Evolutionary conservation across 306 rosid genomes (phyloP), one percentile per base, ranked within the genome.

Genomic region (Inga oerstediana): DNA sequence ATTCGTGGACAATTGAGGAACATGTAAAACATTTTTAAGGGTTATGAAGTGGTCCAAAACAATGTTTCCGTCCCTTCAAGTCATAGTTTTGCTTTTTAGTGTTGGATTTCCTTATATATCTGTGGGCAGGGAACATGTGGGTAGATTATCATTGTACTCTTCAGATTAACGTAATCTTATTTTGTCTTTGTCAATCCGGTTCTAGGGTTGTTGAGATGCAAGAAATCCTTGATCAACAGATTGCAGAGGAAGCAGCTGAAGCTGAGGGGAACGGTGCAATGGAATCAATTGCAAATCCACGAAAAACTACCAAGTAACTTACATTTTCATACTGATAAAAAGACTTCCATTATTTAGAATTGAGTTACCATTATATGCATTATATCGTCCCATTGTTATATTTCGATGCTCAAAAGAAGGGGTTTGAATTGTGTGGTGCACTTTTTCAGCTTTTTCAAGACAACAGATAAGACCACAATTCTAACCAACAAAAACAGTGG

Each of bases 161-260:
- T 74, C 78, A 82, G 45, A 75, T 58, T 81, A 77, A 74, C 65
- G 41, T 76, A 75, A 68, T 87, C 35, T 72, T 37, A 62, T 64
- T 80, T 77, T 85, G 67, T 76, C 68, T 52, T 22, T 76, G 62
- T 78, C 69, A 61, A 46, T 74, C 46, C 59, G 44, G 74, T 71
- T 81, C 51, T 59, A 96, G 98, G 90, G 99, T 96, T 82, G 97
- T 96, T 88, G 98, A 93, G 89, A 96, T 92, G 98, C 99, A 96
- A 90, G 99, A 96, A 87, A 92, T 96, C 71, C 94, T 86, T 77
- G 99, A 96, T 90, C 93, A 93, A 87, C 99, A 93, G 87, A 83
- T 94, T 90, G 98, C 97, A 75, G 99, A 96, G 91, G 99, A 93
- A 85, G 97, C 97, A 78, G 98, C 98, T 27, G 99, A 96, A 88